Base-by-base conservation (phyloP, 176 grass and related monocot genomes). In the Musa acuminata region DNA sequence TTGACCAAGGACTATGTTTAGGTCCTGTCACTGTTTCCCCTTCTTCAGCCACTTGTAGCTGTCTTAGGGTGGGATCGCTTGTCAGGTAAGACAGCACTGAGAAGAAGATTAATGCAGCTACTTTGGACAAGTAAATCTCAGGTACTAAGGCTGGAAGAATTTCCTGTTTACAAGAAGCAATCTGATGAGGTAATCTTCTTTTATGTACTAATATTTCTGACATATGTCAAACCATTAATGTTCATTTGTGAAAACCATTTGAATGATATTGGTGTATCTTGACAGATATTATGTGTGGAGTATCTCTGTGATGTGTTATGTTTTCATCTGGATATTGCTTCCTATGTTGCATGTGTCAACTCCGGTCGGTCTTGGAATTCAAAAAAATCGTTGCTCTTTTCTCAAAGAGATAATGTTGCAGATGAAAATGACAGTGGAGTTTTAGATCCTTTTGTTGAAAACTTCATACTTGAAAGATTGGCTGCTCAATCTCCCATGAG, bases 91-190 rank as follows among this genome's bases (percentile, higher is more conserved):
- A 98, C 90, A 78, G 48, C 58, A 78, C 78, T 87, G 64, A 79
- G 90, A 57, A 84, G 87, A 86, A 93, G 90, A 64, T 74, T 97
- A 77, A 89, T 97, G 94, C 80, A 79, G 73, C 60, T 97, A 55
- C 90, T 88, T 68, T 97, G 94, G 94, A 91, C 86, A 87, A 97
- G 94, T 77, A 97, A 91, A 88, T 93, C 90, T 80, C 84, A 97
- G 83, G 21, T 82, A 71, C 51, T 97, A 48, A 84, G 77, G 84
- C 75, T 86, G 76, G 83, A 93, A 87, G 88, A 93, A 83, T 92
- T 88, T 81, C 83, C 87, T 69, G 78, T 69, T 86, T 89, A 97
- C 55, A 84, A 77, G 79, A 90, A 67, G 43, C 75, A 84, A 65
- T 80, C 80, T 60, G 85, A 97, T 78, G 85, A 87, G 86, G 90